Conservation (phyloP, 306 rosid genomes). For the Acacia acuminata region DNA sequence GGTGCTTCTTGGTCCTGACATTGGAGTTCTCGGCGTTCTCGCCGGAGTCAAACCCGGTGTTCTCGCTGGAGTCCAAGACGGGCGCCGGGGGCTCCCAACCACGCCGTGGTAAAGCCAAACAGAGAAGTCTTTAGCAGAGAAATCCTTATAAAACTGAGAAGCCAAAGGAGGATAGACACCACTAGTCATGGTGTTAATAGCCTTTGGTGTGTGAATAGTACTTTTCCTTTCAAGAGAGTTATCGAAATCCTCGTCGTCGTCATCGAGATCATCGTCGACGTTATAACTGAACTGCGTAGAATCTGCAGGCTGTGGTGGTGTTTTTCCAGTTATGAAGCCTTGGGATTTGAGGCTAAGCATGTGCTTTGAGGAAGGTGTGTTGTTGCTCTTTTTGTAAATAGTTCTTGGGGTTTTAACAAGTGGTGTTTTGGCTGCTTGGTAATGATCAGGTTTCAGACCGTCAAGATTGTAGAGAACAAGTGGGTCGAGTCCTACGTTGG, state of each 20-base stretch:
- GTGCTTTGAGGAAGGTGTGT: slow-evolving; percentile 48
- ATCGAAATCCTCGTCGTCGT: slow-evolving; percentile 52
- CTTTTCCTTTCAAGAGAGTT: slow-evolving; percentile 73
- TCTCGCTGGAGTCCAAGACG: slow-evolving; percentile 90
- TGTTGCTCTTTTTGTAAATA: slow-evolving; percentile 39
- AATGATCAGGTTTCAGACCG: slow-evolving; percentile 63
- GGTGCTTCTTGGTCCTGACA: slow-evolving; percentile 49
- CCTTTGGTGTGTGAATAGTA: slow-evolving; percentile 45
- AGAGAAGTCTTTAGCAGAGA: slow-evolving; percentile 76
- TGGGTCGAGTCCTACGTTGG: slow-evolving; percentile 82
- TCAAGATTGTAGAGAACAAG: slow-evolving; percentile 63
- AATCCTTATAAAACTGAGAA: slow-evolving; percentile 83
- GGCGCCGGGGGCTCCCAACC: slow-evolving; percentile 69
- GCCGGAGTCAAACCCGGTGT: slow-evolving; percentile 62
- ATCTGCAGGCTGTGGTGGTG: slow-evolving; percentile 34
- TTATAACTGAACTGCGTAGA: slow-evolving; percentile 44
- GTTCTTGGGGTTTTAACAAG: slow-evolving; percentile 47
- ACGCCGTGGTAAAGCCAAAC: slow-evolving; percentile 83
- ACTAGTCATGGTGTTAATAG: slow-evolving; percentile 24
- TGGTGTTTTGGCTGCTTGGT: slow-evolving; percentile 50
- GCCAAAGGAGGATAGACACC: slow-evolving; percentile 70
- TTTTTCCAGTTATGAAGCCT: slow-evolving; percentile 56
- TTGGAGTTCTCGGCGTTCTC: slow-evolving; percentile 56
- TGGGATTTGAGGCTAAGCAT: slow-evolving; percentile 56
- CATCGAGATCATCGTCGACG: neutral